Percentiles rank a stretch among this genome's conserved stretches.
phyloP scores from a whole-genome alignment of 306 rosid genomes.

The Citrullus amarus region DNA sequence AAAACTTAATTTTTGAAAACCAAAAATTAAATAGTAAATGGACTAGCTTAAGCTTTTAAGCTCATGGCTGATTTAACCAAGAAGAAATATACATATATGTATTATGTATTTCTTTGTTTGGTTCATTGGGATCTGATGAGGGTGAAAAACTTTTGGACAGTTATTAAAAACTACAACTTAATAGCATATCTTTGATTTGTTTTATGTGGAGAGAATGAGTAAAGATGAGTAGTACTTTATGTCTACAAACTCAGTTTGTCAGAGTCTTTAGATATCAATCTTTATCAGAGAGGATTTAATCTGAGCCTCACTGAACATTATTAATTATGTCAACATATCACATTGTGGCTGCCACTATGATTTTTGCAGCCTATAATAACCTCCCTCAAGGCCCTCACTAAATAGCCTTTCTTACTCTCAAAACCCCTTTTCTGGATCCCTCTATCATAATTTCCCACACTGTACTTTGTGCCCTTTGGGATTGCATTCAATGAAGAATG shows the following conservation, averaged over 20 bases:
- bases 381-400: neutral
- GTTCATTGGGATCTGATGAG: neutral
- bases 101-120: neutral
- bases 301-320: neutral
- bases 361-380: neutral
- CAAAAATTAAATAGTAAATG: too few relatives aligned
- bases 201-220: neutral
- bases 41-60: too few relatives aligned
- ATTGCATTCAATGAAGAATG: neutral
- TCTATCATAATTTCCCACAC: neutral
- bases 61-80: too few relatives aligned
- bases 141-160: neutral
- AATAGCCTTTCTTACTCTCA: neutral
- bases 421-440: neutral
- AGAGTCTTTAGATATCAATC: neutral
- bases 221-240: neutral
- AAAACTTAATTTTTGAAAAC: too few relatives aligned
- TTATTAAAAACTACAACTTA: neutral
- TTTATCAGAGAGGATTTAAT: neutral
- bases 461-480: neutral
- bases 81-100: too few relatives aligned
- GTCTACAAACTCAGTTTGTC: neutral
- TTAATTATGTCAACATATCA: neutral
- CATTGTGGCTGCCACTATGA: neutral
- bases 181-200: conserved; percentile 6